phyloP scores from a whole-genome alignment of 179 eudicot genomes.

The Patellifolia procumbens region DNA sequence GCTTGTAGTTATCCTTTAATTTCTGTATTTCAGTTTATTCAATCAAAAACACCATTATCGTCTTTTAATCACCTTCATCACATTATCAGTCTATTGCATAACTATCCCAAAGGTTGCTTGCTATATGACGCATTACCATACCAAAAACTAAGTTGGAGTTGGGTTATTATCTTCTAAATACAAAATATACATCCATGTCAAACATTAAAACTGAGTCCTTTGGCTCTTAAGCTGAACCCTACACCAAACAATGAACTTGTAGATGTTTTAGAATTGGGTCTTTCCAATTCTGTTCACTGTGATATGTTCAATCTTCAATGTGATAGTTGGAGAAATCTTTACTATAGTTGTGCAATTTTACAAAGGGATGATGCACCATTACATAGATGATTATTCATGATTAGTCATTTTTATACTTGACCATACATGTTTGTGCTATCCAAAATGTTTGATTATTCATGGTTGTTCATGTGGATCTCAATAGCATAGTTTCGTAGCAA shows the following conservation, averaged over 20 bases:
- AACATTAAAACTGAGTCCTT: background rate
- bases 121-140: background rate
- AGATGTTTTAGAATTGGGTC: background rate
- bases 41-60: too few species aligned
- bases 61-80: too few species aligned
- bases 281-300: background rate
- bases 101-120: background rate
- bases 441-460: background rate
- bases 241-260: background rate
- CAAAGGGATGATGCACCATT: background rate
- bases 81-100: too few species aligned
- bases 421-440: background rate
- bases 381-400: background rate
- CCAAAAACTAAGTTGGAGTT: background rate
- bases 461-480: background rate
- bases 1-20: too few species aligned
- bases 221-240: background rate
- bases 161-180: background rate
- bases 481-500: slow-evolving; percentile 6
- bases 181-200: background rate
- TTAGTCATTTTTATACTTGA: background rate
- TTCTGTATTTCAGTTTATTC: too few species aligned
- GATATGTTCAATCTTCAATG: too few species aligned
- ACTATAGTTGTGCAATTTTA: background rate
- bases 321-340: background rate